Base-by-base conservation (phyloP, 345 rosid species). In the Firmiana major region DNA sequence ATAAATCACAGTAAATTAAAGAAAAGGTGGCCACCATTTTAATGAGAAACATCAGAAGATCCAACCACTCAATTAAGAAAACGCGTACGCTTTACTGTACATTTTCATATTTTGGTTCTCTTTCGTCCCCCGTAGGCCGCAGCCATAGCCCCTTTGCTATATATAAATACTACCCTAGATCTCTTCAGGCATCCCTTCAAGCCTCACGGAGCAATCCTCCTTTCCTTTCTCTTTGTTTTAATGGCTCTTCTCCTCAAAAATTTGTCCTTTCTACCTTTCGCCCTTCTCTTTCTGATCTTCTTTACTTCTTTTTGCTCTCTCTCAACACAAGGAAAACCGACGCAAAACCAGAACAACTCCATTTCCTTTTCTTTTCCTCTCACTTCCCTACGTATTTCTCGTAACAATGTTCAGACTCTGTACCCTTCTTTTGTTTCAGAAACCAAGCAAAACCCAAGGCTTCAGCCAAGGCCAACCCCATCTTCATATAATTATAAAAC, bases 341-440 rank as follows among this genome's bases (percentile, higher is more conserved):
- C 34, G 34, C 34, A 15, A 15, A 31, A 60, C 38, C 38, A 12
- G 4, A 71, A 28, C n/a, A 8, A 7, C 15, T 53, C 53, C 60
- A 4, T 24, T 73, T 69, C 34, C 73, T 76, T 87, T 79, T 79
- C 63, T 81, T 53, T 84, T 65, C 83, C 97, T 2, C 90, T 88
- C 64, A 69, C 80, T 36, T 58, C 88, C 22, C 63, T 75, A 74
- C 75, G 81, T 42, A 45, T 77, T 67, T 74, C 86, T 13, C 63
- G 46, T 17, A 21, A 64, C 42, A 51, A 84, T 11, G 46, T 81
- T 48, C 79, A 83, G 0, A 24, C 48, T 15, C 26, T 63, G 16
- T 38, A 15, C 65, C 19, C 81, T 9, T 80, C 82, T 66, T 63
- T 83, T 8, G 75, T 83, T 45, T 43, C 84, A 21, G 45, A 53